Conservation (phyloP, 1,284 basidiomycete genomes). For the Polyporus tsugae region DNA sequence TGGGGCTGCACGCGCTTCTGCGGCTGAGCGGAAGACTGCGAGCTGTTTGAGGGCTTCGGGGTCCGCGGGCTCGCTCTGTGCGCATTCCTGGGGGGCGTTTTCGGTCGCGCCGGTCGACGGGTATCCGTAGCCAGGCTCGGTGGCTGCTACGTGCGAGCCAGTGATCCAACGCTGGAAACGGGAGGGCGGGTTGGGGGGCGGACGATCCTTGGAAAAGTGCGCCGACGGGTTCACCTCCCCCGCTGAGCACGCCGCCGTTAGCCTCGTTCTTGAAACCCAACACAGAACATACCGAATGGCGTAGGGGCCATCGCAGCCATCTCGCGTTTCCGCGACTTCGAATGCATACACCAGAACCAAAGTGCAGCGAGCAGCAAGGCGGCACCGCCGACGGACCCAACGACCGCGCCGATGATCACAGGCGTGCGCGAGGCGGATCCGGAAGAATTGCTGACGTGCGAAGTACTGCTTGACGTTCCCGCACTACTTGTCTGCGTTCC, state of each 20-base stretch:
- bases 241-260: background rate
- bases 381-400: background rate
- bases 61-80: background rate
- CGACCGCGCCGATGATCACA: constrained; percentile 11
- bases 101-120: background rate
- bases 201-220: background rate
- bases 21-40: background rate
- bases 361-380: constrained; percentile 2
- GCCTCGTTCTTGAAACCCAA: too few species aligned
- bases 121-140: background rate
- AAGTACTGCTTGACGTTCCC: background rate
- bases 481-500: background rate
- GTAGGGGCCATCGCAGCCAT: background rate
- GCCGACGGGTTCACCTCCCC: background rate
- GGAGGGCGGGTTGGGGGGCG: background rate
- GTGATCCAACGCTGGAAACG: background rate
- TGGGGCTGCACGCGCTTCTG: background rate
- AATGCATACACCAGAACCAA: background rate
- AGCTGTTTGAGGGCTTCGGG: background rate
- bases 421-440: constrained; percentile 1
- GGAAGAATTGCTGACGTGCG: background rate
- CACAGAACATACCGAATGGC: background rate
- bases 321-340: background rate
- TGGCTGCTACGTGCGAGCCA: background rate
- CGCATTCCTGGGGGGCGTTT: background rate